phyloP scores from a whole-genome alignment of 164 flowering plant genomes.

The Dillenia turbinata region DNA sequence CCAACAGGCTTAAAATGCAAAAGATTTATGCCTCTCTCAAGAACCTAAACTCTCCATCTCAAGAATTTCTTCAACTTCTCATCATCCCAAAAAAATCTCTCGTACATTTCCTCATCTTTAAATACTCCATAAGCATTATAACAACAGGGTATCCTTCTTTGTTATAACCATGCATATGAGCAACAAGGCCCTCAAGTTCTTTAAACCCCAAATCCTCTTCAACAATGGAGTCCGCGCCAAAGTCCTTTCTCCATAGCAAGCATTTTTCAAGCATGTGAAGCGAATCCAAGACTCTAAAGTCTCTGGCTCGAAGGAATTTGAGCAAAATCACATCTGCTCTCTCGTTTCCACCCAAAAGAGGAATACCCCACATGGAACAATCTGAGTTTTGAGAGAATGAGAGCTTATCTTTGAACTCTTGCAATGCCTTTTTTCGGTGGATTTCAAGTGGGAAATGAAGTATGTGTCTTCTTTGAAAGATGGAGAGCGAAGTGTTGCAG shows the following conservation, averaged over 20 bases:
- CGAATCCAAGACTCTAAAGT: conserved; percentile 27
- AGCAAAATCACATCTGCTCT: conserved; percentile 28
- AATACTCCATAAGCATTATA: conserved; percentile 96
- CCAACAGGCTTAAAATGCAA: conserved; percentile 91
- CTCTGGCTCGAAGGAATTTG: conserved; percentile 33
- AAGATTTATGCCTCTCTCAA: conserved; percentile 71
- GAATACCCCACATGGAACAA: conserved; percentile 29
- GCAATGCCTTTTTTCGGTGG: background rate
- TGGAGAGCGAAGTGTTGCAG: background rate
- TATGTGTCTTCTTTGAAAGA: conserved; percentile 1
- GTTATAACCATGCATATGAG: conserved; percentile 49
- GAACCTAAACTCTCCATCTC: conserved; percentile 94
- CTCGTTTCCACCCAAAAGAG: conserved; percentile 23
- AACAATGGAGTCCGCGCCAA: conserved; percentile 20
- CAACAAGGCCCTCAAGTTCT: conserved; percentile 21
- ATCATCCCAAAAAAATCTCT: conserved; percentile 80
- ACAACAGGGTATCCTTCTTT: conserved; percentile 83
- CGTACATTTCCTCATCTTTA: conserved; percentile 79
- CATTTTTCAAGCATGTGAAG: conserved; percentile 27
- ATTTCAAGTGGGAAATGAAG: conserved; percentile 1
- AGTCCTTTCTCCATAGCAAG: conserved; percentile 26
- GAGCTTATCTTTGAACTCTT: background rate
- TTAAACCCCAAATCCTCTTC: conserved; percentile 15
- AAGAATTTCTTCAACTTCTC: conserved; percentile 75
- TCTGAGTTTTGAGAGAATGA: background rate